Conservation (phyloP, 106 monocot genomes). For the Vanilla planifolia region DNA sequence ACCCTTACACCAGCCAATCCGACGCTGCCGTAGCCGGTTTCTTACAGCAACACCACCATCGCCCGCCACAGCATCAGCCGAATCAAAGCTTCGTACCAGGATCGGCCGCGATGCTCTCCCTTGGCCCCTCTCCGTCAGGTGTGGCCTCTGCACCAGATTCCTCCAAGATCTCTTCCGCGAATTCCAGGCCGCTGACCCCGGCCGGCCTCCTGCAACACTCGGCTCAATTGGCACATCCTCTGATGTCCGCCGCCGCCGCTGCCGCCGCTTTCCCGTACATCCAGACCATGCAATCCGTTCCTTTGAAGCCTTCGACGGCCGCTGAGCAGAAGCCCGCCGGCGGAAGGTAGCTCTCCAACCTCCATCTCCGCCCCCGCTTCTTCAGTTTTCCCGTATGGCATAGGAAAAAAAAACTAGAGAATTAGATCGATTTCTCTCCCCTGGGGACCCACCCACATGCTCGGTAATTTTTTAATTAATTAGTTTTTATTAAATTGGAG, state of each 20-base stretch:
- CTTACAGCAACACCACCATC: constrained; percentile 8
- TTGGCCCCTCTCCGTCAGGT: constrained; percentile 2
- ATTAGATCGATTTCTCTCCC: too few relatives aligned
- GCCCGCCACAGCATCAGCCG: not conserved
- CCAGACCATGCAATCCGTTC: constrained; percentile 2
- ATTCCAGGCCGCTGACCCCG: not conserved
- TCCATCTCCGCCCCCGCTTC: too few relatives aligned
- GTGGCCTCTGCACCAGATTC: not conserved
- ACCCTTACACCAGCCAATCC: constrained; percentile 21
- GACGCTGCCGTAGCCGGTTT: constrained; percentile 1
- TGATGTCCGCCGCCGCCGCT: not conserved
- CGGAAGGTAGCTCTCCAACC: constrained; percentile 3
- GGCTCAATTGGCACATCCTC: not conserved
- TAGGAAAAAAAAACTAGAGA: too few relatives aligned
- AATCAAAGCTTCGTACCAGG: not conserved
- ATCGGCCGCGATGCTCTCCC: constrained; percentile 1
- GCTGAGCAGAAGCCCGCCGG: constrained; percentile 3
- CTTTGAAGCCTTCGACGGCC: not conserved
- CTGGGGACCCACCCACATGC: too few relatives aligned
- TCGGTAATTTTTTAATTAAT: too few relatives aligned
- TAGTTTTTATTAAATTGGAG: too few relatives aligned
- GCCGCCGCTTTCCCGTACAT: not conserved
- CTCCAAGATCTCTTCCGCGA: not conserved
- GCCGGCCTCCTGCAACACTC: constrained; percentile 1
- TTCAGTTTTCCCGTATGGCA: too few relatives aligned